phyloP scores from a whole-genome alignment of 2,329 filamentous ascomycete genomes.

The Stachybotrys echinatus region DNA sequence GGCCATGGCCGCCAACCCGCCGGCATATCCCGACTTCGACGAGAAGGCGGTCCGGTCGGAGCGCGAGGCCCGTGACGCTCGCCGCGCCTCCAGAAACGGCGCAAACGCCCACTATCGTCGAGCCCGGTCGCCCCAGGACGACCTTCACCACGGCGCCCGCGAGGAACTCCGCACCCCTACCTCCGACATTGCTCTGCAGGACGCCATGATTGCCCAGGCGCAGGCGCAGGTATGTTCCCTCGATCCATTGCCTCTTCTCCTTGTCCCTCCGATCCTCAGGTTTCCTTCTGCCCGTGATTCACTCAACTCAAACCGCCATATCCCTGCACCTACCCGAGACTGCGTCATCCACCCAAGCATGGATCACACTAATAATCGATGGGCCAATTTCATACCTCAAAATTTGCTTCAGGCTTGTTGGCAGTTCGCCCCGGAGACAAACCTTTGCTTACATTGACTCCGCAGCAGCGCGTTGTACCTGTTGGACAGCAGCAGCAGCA shows the following conservation, averaged over 20 bases:
- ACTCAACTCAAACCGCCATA: background rate
- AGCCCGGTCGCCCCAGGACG: background rate
- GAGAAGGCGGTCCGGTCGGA: background rate
- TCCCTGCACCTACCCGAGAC: background rate
- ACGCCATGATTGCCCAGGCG: slow-evolving; percentile 20
- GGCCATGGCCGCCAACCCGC: background rate
- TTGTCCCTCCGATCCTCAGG: background rate
- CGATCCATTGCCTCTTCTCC: background rate
- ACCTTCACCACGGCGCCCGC: slow-evolving; percentile 5
- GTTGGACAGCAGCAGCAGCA: background rate
- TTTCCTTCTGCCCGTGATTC: background rate
- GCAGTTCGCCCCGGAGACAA: no score
- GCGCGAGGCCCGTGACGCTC: background rate
- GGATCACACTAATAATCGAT: no score
- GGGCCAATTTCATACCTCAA: no score
- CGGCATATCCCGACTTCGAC: background rate
- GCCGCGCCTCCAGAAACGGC: background rate
- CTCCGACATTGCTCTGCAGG: slow-evolving; percentile 20
- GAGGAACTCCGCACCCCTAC: slow-evolving; percentile 17
- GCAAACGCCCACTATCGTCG: background rate
- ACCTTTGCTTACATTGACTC: background rate
- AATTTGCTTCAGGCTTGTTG: no score
- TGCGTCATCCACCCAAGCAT: background rate
- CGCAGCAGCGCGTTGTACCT: background rate
- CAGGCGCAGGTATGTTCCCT: slow-evolving; percentile 17